Evolutionary conservation across 2,329 filamentous ascomycete genomes (phyloP).

Genomic region (Neopestalotiopsis sp.): DNA sequence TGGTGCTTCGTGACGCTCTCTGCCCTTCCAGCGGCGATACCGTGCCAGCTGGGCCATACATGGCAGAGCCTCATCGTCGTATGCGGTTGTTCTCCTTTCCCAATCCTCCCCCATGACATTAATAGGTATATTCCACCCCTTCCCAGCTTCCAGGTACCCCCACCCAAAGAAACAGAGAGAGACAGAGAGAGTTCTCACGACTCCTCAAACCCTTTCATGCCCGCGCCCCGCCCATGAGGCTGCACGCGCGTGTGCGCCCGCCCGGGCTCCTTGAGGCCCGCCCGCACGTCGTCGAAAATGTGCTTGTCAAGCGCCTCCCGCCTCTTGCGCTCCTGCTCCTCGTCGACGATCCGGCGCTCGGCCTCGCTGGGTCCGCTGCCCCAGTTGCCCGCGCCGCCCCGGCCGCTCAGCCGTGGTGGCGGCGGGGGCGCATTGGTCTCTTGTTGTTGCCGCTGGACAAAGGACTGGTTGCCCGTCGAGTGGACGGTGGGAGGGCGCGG

Average conservation of each 20-base stretch:
- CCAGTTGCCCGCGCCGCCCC: constrained; percentile 67
- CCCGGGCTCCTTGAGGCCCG: constrained; percentile 33
- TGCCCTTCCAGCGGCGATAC: too few relatives aligned
- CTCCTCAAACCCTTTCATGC: constrained; percentile 7
- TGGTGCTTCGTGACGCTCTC: too few relatives aligned
- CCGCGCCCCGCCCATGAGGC: constrained; percentile 6
- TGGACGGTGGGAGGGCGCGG: constrained; percentile 7
- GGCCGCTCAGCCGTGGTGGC: constrained; percentile 38
- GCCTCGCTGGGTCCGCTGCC: constrained; percentile 17
- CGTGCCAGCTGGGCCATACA: too few relatives aligned
- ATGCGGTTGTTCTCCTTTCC: too few relatives aligned
- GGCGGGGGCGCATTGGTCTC: background rate
- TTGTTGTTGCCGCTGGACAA: background rate
- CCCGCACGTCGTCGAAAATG: constrained; percentile 33
- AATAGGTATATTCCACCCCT: too few relatives aligned
- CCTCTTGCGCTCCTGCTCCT: constrained; percentile 32
- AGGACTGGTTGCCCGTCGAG: constrained; percentile 5
- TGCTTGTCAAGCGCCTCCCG: constrained; percentile 35
- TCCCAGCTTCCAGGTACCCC: too few relatives aligned
- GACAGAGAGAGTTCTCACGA: background rate
- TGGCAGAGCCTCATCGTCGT: too few relatives aligned
- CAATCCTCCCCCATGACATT: too few relatives aligned
- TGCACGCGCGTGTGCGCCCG: constrained; percentile 25
- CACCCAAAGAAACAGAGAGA: too few relatives aligned
- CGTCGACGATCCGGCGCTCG: constrained; percentile 23